Base-by-base conservation (phyloP, 2,329 filamentous ascomycete genomes). In the Penicillium italicum region DNA sequence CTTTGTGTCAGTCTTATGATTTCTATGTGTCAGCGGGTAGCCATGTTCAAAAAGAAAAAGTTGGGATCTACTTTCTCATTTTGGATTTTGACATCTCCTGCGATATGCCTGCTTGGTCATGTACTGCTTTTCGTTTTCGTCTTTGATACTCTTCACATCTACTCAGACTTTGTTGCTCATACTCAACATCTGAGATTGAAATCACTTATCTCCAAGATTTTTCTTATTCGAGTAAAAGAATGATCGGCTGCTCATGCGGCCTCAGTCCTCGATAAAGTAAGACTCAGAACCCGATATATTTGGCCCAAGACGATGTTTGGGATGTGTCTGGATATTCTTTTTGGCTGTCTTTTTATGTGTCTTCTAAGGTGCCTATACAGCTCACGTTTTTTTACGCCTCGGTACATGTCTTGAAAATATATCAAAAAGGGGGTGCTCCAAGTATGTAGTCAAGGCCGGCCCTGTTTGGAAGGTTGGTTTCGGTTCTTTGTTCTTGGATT, bases 21-120 rank as follows among this genome's bases (percentile, higher is more conserved):
- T 37, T 41, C 28, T 33, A 53, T 53, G 50, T 53, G 24, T 48
- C 24, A 37, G 49, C 22, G 28, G 42, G 43, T 22, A 53, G 5
- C 36, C 34, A 31, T 40, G 20, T 49, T 49, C 34, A 22, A 53
- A 53, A 53, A 41, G 30, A 49, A 53, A 53, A 53, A 41, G 30
- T 34, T 33, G 37, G 20, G 16, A 43, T 43, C 20, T 50, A 28
- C 16, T 20, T 48, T 34, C 38, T 34, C 33, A 2, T 18, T 45
- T 22, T 45, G 16, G 20, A 43, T 43, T 26, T 20, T 34, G 49
- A 37, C 30, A 26, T 26, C 30, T 50, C 48, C 48, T 20, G 48
- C 30, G 22, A 51, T 51, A 24, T 45, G 40, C 30, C 30, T 45
- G 49, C 38, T 44, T 45, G 30, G 16, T 44, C n/a, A 36, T 51